Percentiles rank a stretch among this genome's conserved stretches.
These are phyloP conservation scores for Clonostachys rosea DNA, from an alignment of 2,329 filamentous ascomycete species.

Conservation along the genomic window DNA sequence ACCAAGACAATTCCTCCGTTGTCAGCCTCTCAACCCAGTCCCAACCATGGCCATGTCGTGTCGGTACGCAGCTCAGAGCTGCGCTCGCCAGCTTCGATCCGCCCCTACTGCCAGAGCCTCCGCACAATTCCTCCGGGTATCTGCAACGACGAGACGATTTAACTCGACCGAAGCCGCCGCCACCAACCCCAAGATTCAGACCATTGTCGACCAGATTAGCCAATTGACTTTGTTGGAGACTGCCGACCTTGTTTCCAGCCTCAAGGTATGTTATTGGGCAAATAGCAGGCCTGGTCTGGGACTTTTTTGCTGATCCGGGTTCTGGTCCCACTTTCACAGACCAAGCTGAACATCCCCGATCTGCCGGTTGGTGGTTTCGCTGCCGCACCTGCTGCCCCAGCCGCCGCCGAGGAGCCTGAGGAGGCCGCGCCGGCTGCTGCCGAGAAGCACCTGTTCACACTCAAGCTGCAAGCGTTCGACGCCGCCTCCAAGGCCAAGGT, in stretches of 20 bases:
- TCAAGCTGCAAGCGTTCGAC: constrained; percentile 92
- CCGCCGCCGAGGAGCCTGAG: constrained; percentile 74
- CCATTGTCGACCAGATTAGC: constrained; percentile 98
- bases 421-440: constrained; percentile 84
- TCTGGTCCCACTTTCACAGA: constrained; percentile 41
- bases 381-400: constrained; percentile 58
- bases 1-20: constrained; percentile 5
- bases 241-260: constrained; percentile 85
- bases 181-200: constrained; percentile 83
- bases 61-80: constrained; percentile 60
- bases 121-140: constrained; percentile 39
- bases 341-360: constrained; percentile 94
- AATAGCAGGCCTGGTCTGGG: neutral
- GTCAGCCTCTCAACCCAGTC: constrained; percentile 9
- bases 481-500: constrained; percentile 91
- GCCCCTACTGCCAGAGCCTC: constrained; percentile 39
- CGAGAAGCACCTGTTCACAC: constrained; percentile 95
- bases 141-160: constrained; percentile 65
- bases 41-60: constrained; percentile 57
- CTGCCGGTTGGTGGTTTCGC: constrained; percentile 91
- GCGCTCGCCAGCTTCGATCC: constrained; percentile 56
- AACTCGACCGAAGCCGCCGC: constrained; percentile 73
- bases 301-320: neutral
- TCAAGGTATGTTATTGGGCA: constrained; percentile 66
- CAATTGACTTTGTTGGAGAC: constrained; percentile 97